Conservation (phyloP, 2,329 filamentous ascomycete species). For the Xylaria sp. region DNA sequence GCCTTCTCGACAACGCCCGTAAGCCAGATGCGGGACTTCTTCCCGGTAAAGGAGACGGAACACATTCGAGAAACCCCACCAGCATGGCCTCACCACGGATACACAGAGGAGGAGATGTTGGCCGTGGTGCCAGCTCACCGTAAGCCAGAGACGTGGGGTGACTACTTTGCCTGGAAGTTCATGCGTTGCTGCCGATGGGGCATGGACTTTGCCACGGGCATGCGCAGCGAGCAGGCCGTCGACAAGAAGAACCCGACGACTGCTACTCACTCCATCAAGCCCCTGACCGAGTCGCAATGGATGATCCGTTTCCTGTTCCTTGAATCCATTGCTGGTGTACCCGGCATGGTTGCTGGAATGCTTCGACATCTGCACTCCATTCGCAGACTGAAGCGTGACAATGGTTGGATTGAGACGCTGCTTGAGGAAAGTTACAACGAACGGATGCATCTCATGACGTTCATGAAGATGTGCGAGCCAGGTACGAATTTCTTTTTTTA, state of each 20-base stretch:
- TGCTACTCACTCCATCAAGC: constrained; percentile 46
- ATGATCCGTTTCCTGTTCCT: constrained; percentile 86
- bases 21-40: constrained; percentile 52
- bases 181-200: constrained; percentile 71
- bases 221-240: constrained; percentile 64
- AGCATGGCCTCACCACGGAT: constrained; percentile 67
- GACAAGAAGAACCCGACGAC: constrained; percentile 54
- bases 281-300: constrained; percentile 83
- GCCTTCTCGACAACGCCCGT: constrained; percentile 47
- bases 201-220: constrained; percentile 75
- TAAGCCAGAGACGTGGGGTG: constrained; percentile 63
- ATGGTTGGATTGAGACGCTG: constrained; percentile 93
- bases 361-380: constrained; percentile 81
- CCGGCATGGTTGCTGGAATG: constrained; percentile 96
- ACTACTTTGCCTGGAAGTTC: constrained; percentile 71
- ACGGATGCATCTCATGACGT: constrained; percentile 86
- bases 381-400: constrained; percentile 81
- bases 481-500: constrained; percentile 35
- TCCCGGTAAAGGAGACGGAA: constrained; percentile 55
- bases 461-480: constrained; percentile 84
- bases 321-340: constrained; percentile 89
- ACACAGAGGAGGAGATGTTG: constrained; percentile 74
- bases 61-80: constrained; percentile 58
- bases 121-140: constrained; percentile 71
- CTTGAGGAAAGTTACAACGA: constrained; percentile 90